A percentile compares a stretch with the other conserved stretches of the same genome.
phyloP scores from a whole-genome alignment of 495 filamentous ascomycete genomes.

The Hyphodiscus hymeniophilus region DNA sequence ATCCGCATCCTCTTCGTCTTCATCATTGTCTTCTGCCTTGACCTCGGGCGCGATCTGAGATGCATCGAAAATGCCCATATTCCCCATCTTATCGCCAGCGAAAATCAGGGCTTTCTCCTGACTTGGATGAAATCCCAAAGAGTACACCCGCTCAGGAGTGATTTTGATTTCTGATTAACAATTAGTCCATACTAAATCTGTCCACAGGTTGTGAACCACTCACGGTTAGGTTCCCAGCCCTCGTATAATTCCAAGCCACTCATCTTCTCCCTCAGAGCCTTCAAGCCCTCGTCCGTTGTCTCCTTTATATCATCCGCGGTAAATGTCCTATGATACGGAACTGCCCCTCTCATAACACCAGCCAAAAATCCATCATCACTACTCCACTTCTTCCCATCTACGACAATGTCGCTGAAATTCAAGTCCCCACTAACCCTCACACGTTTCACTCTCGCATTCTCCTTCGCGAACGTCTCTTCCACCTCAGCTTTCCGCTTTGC shows the following conservation, averaged over 20 bases:
- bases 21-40: slow-evolving; percentile 48
- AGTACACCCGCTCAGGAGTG: slow-evolving; percentile 81
- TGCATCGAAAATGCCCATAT: slow-evolving; percentile 86
- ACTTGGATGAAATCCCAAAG: slow-evolving; percentile 83
- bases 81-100: slow-evolving; percentile 90
- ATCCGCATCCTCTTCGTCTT: slow-evolving; percentile 55
- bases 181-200: too few relatives aligned
- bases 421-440: slow-evolving; percentile 63
- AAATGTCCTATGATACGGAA: slow-evolving; percentile 76
- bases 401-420: slow-evolving; percentile 67
- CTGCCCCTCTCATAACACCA: slow-evolving; percentile 59
- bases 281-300: slow-evolving; percentile 70
- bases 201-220: too few relatives aligned
- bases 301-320: slow-evolving; percentile 69
- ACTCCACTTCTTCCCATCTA: slow-evolving; percentile 63
- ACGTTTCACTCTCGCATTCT: slow-evolving; percentile 60
- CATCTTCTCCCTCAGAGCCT: slow-evolving; percentile 73
- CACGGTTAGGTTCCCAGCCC: slow-evolving; percentile 68
- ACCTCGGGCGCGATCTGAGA: slow-evolving; percentile 55
- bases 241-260: slow-evolving; percentile 72
- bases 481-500: slow-evolving; percentile 77
- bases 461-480: slow-evolving; percentile 50
- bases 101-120: slow-evolving; percentile 83
- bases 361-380: slow-evolving; percentile 43
- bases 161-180: slow-evolving; percentile 70